phyloP scores from a whole-genome alignment of 1,284 basidiomycete genomes.

The Schizophyllum amplum region DNA sequence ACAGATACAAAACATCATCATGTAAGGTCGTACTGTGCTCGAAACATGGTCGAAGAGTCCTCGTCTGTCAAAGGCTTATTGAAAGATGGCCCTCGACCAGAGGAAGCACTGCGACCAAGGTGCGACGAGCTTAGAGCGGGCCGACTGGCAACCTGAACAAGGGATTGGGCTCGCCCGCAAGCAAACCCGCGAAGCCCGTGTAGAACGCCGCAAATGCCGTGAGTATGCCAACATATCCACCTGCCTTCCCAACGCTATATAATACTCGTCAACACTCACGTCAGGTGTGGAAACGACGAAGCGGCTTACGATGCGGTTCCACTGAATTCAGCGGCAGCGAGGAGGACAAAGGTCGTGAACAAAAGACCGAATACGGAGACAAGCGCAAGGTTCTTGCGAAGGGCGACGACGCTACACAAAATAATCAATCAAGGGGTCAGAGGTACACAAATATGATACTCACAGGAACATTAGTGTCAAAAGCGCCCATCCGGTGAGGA shows the following conservation, averaged over 20 bases:
- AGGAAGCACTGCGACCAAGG: not conserved
- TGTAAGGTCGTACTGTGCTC: no score
- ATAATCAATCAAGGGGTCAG: conserved; percentile 2
- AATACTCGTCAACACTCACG: not conserved
- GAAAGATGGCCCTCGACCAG: no score
- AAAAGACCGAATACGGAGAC: conserved; percentile 70
- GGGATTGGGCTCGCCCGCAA: conserved; percentile 38
- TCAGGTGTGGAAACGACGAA: not conserved
- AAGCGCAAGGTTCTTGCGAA: conserved; percentile 62
- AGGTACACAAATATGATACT: conserved; percentile 15
- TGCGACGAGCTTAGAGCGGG: not conserved
- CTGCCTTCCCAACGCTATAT: conserved; percentile 25
- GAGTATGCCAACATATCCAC: conserved; percentile 54
- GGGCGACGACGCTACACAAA: conserved; percentile 43
- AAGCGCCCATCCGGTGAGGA: conserved; percentile 45
- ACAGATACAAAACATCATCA: no score
- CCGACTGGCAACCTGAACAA: conserved; percentile 47
- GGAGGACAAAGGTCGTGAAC: conserved; percentile 51
- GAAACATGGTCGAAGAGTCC: no score
- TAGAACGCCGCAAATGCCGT: conserved; percentile 67
- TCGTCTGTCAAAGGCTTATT: no score
- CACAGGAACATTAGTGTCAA: conserved; percentile 45
- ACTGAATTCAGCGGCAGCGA: conserved; percentile 39
- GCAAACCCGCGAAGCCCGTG: conserved; percentile 51
- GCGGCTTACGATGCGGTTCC: conserved; percentile 16